A percentile compares a stretch with the other conserved stretches of the same genome.
phyloP scores from a whole-genome alignment of 2,329 filamentous ascomycete species.

The Drechslerella coelobrocha region DNA sequence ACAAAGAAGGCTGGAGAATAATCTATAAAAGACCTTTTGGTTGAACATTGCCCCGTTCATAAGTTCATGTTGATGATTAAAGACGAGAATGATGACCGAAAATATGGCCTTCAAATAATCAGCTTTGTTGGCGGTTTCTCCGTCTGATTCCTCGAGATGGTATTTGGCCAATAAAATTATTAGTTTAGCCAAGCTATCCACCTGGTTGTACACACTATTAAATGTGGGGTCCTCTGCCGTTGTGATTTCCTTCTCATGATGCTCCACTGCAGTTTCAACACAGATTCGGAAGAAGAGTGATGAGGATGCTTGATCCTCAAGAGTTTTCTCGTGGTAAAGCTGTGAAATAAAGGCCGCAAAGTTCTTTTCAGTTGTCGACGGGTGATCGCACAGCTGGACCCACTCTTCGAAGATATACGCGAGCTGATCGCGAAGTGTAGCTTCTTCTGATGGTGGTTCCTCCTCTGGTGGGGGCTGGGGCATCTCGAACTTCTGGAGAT shows the following conservation, averaged over 20 bases:
- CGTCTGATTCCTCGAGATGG: slow-evolving; percentile 66
- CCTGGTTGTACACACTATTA: slow-evolving; percentile 62
- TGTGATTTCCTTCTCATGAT: slow-evolving; percentile 74
- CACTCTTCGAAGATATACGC: slow-evolving; percentile 97
- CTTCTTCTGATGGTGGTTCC: slow-evolving; percentile 74
- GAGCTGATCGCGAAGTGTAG: slow-evolving; percentile 75
- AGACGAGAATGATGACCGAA: slow-evolving; percentile 76
- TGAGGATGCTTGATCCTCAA: slow-evolving; percentile 77
- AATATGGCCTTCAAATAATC: slow-evolving; percentile 79
- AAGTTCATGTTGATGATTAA: slow-evolving; percentile 79
- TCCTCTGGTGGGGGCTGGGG: slow-evolving; percentile 65
- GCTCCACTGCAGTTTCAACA: slow-evolving; percentile 78
- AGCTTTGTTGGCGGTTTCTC: slow-evolving; percentile 67
- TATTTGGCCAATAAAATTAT: slow-evolving; percentile 77
- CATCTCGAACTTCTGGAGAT: slow-evolving; percentile 53
- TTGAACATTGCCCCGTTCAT: slow-evolving; percentile 82
- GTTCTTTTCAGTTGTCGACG: slow-evolving; percentile 75
- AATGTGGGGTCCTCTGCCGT: slow-evolving; percentile 58
- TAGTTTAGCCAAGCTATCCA: slow-evolving; percentile 83
- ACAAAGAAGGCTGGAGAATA: slow-evolving; percentile 83
- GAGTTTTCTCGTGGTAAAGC: slow-evolving; percentile 74
- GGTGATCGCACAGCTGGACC: slow-evolving; percentile 80
- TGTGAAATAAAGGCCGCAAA: slow-evolving; percentile 81
- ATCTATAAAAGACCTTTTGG: slow-evolving; percentile 86
- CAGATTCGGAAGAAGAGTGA: slow-evolving; percentile 79